phyloP scores from a whole-genome alignment of 192 early-diverging fungal genomes.

The Backusella circina region DNA sequence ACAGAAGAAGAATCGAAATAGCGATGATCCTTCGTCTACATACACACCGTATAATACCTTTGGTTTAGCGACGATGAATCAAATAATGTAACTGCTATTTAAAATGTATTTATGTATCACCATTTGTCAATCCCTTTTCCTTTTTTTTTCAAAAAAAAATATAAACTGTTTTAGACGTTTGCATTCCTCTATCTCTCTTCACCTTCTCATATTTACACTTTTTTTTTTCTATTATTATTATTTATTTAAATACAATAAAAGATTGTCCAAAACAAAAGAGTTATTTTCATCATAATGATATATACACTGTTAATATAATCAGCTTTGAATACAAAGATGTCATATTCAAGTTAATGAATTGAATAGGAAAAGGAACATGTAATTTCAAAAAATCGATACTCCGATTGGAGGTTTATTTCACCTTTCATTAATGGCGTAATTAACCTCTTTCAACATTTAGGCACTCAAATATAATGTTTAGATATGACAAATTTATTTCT shows the following conservation, averaged over 20 bases:
- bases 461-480: too few relatives aligned
- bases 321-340: too few relatives aligned
- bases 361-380: too few relatives aligned
- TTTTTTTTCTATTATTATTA: background rate
- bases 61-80: conserved; percentile 3
- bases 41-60: conserved; percentile 5
- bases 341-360: too few relatives aligned
- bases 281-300: background rate
- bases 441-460: too few relatives aligned
- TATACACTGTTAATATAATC: background rate
- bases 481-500: too few relatives aligned
- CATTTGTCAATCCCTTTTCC: background rate
- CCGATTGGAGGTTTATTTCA: too few relatives aligned
- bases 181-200: background rate
- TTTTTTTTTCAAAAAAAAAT: background rate
- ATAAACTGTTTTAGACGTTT: background rate
- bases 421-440: too few relatives aligned
- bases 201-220: background rate
- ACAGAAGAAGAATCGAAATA: background rate
- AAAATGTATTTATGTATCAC: background rate
- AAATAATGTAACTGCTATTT: background rate
- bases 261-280: background rate
- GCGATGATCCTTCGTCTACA: background rate
- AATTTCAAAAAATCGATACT: too few relatives aligned
- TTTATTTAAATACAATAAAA: background rate